Conservation (phyloP, 257 asterid species). For the Petunia secreta region DNA sequence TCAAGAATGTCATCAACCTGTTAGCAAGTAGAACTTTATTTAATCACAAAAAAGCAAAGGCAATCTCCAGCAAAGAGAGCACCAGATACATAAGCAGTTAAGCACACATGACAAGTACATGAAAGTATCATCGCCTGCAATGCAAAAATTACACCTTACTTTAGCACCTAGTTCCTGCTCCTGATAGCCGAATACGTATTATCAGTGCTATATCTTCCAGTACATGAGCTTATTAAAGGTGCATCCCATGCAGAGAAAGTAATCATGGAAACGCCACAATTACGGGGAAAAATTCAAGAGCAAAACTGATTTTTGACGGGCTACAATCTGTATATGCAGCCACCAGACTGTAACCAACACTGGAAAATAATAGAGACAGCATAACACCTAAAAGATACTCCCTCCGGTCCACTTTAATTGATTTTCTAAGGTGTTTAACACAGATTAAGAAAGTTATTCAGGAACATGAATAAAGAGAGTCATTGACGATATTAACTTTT, state of each 20-base stretch:
- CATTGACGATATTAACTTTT: no score
- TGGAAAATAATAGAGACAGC: neutral
- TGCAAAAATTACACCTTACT: slow-evolving; percentile 3
- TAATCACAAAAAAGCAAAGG: slow-evolving; percentile 16
- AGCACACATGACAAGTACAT: neutral
- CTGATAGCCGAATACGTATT: neutral
- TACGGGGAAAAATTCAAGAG: neutral
- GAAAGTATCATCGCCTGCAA: neutral
- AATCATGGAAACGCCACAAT: neutral
- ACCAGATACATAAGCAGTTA: neutral
- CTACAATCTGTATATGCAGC: neutral
- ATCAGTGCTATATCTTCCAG: neutral
- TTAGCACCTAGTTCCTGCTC: neutral
- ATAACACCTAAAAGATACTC: neutral
- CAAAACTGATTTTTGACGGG: neutral
- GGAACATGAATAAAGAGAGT: no score
- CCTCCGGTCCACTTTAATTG: no score
- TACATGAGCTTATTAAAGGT: neutral
- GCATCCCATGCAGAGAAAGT: neutral
- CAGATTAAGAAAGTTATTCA: no score
- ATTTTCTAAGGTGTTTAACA: no score
- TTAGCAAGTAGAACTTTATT: slow-evolving; percentile 30
- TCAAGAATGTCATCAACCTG: slow-evolving; percentile 97
- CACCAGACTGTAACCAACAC: slow-evolving; percentile 4
- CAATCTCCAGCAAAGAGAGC: slow-evolving; percentile 25